Percentiles rank a stretch among this genome's conserved stretches.
phyloP scores from a whole-genome alignment of 192 early-diverging fungal genomes.

The Coemansia sp. region DNA sequence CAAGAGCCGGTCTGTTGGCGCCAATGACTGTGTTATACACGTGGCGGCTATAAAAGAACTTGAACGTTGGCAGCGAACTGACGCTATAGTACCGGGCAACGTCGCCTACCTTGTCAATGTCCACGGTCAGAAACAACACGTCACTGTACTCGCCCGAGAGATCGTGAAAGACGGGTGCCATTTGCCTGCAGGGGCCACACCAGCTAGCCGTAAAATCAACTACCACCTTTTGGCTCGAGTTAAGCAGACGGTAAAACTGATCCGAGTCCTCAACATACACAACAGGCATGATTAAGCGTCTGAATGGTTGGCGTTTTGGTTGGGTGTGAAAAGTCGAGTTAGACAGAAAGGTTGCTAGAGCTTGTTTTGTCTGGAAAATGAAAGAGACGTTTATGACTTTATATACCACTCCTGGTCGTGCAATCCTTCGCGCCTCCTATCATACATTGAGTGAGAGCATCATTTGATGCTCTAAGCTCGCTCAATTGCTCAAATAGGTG shows the following conservation, averaged over 20 bases:
- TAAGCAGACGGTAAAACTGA: constrained; percentile 24
- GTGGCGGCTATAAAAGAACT: constrained; percentile 62
- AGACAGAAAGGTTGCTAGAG: not conserved
- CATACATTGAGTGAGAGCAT: not conserved
- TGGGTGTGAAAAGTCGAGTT: not conserved
- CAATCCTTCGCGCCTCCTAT: not conserved
- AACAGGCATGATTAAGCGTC: constrained; percentile 10
- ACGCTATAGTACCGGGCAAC: constrained; percentile 53
- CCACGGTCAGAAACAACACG: constrained; percentile 76
- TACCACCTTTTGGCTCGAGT: constrained; percentile 51
- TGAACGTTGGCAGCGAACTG: constrained; percentile 80
- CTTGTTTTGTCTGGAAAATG: not conserved
- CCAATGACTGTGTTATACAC: constrained; percentile 66
- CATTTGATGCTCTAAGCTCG: not conserved
- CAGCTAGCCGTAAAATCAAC: constrained; percentile 82
- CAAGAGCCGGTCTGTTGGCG: constrained; percentile 48
- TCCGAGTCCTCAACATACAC: not conserved
- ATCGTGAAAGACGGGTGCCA: constrained; percentile 65
- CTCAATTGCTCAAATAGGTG: not conserved
- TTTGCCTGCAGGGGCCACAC: constrained; percentile 87
- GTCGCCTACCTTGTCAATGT: constrained; percentile 70
- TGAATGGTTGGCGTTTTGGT: not conserved
- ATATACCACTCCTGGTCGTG: not conserved
- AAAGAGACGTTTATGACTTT: not conserved
- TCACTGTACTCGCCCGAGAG: constrained; percentile 58